phyloP scores from a whole-genome alignment of 305 asterid genomes.

The Caryopteris hybrid region DNA sequence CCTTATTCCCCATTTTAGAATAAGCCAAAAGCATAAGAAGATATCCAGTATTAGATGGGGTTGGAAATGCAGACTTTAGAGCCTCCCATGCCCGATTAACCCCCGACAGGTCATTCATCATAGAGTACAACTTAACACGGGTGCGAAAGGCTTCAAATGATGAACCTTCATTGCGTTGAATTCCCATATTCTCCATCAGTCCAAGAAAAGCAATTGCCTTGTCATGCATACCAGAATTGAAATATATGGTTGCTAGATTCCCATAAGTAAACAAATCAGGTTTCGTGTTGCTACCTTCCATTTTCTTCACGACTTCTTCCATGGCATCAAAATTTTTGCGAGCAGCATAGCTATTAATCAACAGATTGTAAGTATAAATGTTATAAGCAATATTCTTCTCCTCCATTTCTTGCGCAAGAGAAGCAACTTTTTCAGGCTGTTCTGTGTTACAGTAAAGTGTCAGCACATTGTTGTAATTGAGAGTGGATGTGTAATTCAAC shows the following conservation, averaged over 20 bases:
- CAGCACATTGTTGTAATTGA: slow-evolving; percentile 57
- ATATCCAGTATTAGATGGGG: slow-evolving; percentile 42
- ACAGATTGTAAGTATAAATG: slow-evolving; percentile 45
- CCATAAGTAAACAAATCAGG: slow-evolving; percentile 50
- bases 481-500: slow-evolving; percentile 28
- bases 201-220: slow-evolving; percentile 40
- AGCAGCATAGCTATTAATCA: slow-evolving; percentile 57
- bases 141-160: slow-evolving; percentile 28
- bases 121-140: slow-evolving; percentile 42
- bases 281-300: slow-evolving; percentile 38
- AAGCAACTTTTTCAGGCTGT: slow-evolving; percentile 42
- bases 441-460: slow-evolving; percentile 33
- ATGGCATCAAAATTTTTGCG: slow-evolving; percentile 39
- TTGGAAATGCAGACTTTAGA: slow-evolving; percentile 31
- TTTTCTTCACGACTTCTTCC: slow-evolving; percentile 51
- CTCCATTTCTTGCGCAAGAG: slow-evolving; percentile 64
- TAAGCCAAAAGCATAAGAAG: slow-evolving; percentile 55
- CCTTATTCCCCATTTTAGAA: slow-evolving; percentile 54
- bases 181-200: slow-evolving; percentile 39
- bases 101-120: slow-evolving; percentile 50
- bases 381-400: slow-evolving; percentile 34
- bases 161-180: slow-evolving; percentile 2
- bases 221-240: slow-evolving; percentile 38
- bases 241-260: slow-evolving; percentile 53
- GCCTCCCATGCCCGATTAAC: slow-evolving; percentile 43